Conservation (phyloP, 768 basidiomycete species). For the Rhizopogon sp. region DNA sequence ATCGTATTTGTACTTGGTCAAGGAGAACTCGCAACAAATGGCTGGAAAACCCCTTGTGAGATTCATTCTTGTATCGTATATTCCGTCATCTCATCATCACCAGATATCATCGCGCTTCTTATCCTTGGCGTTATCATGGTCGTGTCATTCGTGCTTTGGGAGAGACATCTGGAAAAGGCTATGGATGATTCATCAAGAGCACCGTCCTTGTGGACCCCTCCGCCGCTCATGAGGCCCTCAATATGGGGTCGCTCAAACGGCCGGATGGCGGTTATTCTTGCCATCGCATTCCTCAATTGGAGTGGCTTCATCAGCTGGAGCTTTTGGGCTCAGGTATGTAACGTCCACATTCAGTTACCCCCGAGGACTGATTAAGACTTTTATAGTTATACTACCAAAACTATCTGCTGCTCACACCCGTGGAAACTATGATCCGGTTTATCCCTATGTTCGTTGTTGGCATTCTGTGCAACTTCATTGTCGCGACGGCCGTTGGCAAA, state of each 20-base stretch:
- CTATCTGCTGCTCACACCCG: slow-evolving; percentile 47
- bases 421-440: slow-evolving; percentile 60
- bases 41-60: slow-evolving; percentile 59
- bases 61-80: neutral
- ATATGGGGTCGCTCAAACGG: slow-evolving; percentile 63
- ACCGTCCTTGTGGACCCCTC: slow-evolving; percentile 34
- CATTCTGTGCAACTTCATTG: slow-evolving; percentile 55
- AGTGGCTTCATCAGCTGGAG: slow-evolving; percentile 50
- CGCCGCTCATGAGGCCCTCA: slow-evolving; percentile 60
- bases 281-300: slow-evolving; percentile 63
- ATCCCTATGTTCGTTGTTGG: slow-evolving; percentile 72
- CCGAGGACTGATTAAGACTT: slow-evolving; percentile 3
- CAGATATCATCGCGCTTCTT: slow-evolving; percentile 70
- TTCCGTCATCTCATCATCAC: slow-evolving; percentile 13
- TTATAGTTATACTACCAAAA: slow-evolving; percentile 67
- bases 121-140: slow-evolving; percentile 56
- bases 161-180: slow-evolving; percentile 48
- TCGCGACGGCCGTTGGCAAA: slow-evolving; percentile 53
- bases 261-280: slow-evolving; percentile 55
- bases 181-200: slow-evolving; percentile 10
- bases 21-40: slow-evolving; percentile 50
- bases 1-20: slow-evolving; percentile 72
- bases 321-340: slow-evolving; percentile 42
- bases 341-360: slow-evolving; percentile 12
- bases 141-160: slow-evolving; percentile 58